These are phyloP conservation scores for Mucor sp. DNA, from an alignment of 371 early-diverging fungal species.

Conservation along the genomic window DNA sequence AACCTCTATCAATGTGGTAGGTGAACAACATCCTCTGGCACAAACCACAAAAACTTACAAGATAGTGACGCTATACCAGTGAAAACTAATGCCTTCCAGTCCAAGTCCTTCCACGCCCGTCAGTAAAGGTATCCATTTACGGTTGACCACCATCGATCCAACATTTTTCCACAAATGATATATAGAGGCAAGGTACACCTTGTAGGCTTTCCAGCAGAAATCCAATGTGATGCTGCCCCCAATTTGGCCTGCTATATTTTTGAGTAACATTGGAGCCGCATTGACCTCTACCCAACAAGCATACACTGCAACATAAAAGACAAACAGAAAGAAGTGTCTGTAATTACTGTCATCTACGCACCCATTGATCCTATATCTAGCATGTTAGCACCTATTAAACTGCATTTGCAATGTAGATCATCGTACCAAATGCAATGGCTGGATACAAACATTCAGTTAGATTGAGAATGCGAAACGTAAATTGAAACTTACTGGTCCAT, in stretches of 20 bases:
- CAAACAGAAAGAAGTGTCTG: constrained; percentile 24
- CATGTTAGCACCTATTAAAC: not conserved
- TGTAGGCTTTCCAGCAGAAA: constrained; percentile 17
- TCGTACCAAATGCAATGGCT: constrained; percentile 30
- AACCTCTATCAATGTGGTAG: constrained; percentile 1
- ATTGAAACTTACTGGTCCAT: constrained; percentile 32
- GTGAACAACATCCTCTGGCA: no score
- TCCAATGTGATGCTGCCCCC: constrained; percentile 9
- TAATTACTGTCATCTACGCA: constrained; percentile 26
- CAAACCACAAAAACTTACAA: constrained; percentile 9
- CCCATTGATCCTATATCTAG: constrained; percentile 24
- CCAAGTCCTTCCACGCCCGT: constrained; percentile 11
- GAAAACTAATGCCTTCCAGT: not conserved
- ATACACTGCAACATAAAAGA: constrained; percentile 21
- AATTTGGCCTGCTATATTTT: not conserved
- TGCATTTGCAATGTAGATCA: no score
- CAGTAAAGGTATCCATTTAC: constrained; percentile 12
- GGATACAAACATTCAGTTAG: not conserved
- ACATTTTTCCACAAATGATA: constrained; percentile 19
- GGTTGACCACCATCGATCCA: not conserved
- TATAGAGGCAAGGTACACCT: constrained; percentile 14
- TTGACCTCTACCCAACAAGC: constrained; percentile 2
- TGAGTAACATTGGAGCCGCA: not conserved
- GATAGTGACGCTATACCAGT: constrained; percentile 12
- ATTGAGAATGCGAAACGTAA: not conserved